Evolutionary conservation across 2,329 filamentous ascomycete species (phyloP), one percentile per base, ranked within the genome.

Genomic region (Sclerotinia nivalis): DNA sequence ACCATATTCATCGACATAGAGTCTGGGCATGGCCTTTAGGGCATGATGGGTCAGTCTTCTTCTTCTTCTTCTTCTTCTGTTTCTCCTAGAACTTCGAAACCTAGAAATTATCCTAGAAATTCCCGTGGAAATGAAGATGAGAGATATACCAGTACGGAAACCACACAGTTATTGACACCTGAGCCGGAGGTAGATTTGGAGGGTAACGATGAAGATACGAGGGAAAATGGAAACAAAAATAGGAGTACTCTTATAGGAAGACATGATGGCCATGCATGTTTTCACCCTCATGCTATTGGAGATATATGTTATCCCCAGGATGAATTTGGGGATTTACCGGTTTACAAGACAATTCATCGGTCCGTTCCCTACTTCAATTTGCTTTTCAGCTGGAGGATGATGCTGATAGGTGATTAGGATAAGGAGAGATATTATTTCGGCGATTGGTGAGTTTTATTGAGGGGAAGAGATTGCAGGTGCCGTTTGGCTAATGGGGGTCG

Each of bases 281-380:
- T 74, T 60, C 74, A 74, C 20, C 74, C 74, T n/a, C 74, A 77
- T 71, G 68, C 71, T 2, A 55, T 73, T 31, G 52, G 68, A 50
- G 74, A 77, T 54, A 54, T 74, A 1, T 75, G 75, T 37, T 56
- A 65, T 70, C 74, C 76, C 18, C 71, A 68, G n/a, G 75, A 78
- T 72, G 75, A 75, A 4, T 72, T 74, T 70, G 69, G 69, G 4
- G 70, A 87, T 72, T 80, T 93, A 74, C 89, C 90, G 52, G 89
- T 93, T 20, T 94, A 93, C 81, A 91, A 87, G 64, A 93, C 89
- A 73, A 93, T 93, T 75, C 91, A 93, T 79, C 85, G 89, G 81
- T 82, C 71, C 25, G 70, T 58, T 34, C 34, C 43, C 68, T 28
- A n/a, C 22, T 59, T 15, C 20, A 20, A 37, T 43, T 31, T 15